phyloP scores from a whole-genome alignment of 2,329 filamentous ascomycete genomes.

The Colletotrichum destructivum region DNA sequence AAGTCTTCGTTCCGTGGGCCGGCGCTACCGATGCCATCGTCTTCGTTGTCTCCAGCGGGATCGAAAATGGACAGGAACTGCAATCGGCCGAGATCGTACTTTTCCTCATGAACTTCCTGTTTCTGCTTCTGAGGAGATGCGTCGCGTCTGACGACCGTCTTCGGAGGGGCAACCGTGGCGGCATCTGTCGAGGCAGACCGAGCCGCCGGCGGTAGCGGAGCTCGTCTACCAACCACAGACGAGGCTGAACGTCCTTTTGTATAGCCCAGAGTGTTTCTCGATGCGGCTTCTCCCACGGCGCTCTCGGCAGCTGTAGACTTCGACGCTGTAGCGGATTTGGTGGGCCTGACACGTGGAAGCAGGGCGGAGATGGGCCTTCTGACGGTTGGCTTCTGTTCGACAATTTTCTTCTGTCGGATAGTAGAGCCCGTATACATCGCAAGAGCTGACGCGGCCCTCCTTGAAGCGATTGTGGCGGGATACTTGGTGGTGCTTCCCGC shows the following conservation, averaged over 20 bases:
- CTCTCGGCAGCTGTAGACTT: slow-evolving; percentile 69
- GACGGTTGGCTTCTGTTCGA: slow-evolving; percentile 38
- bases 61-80: slow-evolving; percentile 74
- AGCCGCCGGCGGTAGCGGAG: slow-evolving; percentile 41
- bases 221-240: slow-evolving; percentile 55
- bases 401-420: slow-evolving; percentile 44
- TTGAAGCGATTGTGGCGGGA: slow-evolving; percentile 56
- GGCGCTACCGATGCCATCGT: slow-evolving; percentile 53
- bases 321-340: slow-evolving; percentile 59
- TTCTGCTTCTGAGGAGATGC: slow-evolving; percentile 42
- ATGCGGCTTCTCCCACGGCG: slow-evolving; percentile 75
- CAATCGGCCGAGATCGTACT: slow-evolving; percentile 58
- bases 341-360: slow-evolving; percentile 49
- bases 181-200: slow-evolving; percentile 25
- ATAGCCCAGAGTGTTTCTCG: slow-evolving; percentile 88
- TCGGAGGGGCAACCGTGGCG: slow-evolving; percentile 3
- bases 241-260: slow-evolving; percentile 78
- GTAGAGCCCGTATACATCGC: slow-evolving; percentile 54
- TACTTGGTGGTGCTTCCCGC: slow-evolving; percentile 30
- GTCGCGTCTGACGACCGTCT: slow-evolving; percentile 33
- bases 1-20: slow-evolving; percentile 53
- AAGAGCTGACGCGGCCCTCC: slow-evolving; percentile 68
- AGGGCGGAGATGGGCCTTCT: slow-evolving; percentile 51
- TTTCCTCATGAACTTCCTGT: slow-evolving; percentile 43
- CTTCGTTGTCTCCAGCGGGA: slow-evolving; percentile 62